A percentile compares a stretch with the other conserved stretches of the same genome.
Conservation (phyloP, 768 basidiomycete species). For the Mycena sanguinolenta region DNA sequence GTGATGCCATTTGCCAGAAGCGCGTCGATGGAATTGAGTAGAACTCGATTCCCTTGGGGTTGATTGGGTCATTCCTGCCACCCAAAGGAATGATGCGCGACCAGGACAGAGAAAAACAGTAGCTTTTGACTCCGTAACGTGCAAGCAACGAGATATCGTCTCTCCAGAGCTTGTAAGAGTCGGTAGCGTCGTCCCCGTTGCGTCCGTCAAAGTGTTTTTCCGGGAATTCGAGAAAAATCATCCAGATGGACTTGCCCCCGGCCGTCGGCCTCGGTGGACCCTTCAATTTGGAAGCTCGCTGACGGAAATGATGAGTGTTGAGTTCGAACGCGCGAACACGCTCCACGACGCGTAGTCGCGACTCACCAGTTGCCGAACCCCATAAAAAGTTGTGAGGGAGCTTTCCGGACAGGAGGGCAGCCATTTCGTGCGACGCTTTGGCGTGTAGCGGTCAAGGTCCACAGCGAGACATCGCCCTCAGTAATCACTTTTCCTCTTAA, state of each 20-base stretch:
- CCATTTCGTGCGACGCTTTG: constrained; percentile 43
- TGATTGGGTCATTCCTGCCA: constrained; percentile 80
- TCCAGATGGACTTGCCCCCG: constrained; percentile 83
- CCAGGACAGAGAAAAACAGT: constrained; percentile 86
- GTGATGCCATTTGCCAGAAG: constrained; percentile 73
- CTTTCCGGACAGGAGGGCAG: constrained; percentile 50
- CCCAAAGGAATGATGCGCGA: constrained; percentile 81
- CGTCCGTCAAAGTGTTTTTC: constrained; percentile 78
- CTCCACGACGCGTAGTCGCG: not conserved
- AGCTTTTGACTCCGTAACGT: constrained; percentile 76
- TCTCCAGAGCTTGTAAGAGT: constrained; percentile 78
- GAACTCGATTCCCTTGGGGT: constrained; percentile 75
- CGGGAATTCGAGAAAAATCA: constrained; percentile 73
- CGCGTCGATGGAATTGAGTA: constrained; percentile 80
- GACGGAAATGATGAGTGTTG: constrained; percentile 37
- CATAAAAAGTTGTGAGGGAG: constrained; percentile 74
- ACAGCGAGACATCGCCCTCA: constrained; percentile 18
- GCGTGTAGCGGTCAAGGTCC: constrained; percentile 12
- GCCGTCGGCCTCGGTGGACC: constrained; percentile 69
- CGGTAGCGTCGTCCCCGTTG: constrained; percentile 78
- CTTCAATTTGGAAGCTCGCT: constrained; percentile 83
- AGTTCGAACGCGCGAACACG: constrained; percentile 3
- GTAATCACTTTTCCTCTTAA: constrained; percentile 31
- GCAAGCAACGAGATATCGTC: constrained; percentile 75
- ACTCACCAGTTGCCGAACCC: constrained; percentile 78